Percentiles rank a stretch among this genome's conserved stretches.
Evolutionary conservation across 208 protist species (phyloP).

Genomic region (Acanthamoeba royreba): DNA sequence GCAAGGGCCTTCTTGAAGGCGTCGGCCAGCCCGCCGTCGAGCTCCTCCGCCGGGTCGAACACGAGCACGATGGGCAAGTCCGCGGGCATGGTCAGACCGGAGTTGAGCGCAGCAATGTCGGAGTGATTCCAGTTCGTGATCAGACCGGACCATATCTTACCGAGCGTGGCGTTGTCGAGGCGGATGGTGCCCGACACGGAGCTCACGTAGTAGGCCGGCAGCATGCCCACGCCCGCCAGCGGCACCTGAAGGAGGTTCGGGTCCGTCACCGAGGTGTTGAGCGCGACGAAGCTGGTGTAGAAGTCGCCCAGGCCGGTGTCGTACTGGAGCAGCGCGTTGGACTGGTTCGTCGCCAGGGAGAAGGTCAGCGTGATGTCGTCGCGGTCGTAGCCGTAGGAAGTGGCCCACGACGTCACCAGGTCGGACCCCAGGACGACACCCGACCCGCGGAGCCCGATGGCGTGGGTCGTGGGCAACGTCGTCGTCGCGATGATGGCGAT

Average conservation of each 20-base stretch:
- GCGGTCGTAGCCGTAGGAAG: not conserved
- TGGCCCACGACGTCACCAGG: not conserved
- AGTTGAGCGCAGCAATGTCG: not conserved
- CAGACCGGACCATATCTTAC: not conserved
- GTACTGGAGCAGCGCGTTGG: not conserved
- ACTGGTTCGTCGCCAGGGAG: not conserved
- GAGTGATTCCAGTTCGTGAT: slow-evolving; percentile 41
- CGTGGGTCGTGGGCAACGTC: too few relatives aligned
- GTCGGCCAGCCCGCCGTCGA: not conserved
- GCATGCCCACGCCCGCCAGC: not conserved
- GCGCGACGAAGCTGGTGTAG: not conserved
- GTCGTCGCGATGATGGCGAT: too few relatives aligned
- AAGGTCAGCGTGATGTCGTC: not conserved
- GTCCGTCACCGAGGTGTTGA: not conserved
- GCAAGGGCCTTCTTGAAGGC: not conserved
- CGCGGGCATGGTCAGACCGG: not conserved
- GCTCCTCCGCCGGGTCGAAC: not conserved
- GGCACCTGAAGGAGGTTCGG: not conserved
- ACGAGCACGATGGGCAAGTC: not conserved
- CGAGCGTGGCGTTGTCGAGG: not conserved
- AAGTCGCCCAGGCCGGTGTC: not conserved
- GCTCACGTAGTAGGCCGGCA: not conserved
- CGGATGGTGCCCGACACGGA: not conserved
- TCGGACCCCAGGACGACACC: not conserved
- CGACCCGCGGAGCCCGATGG: not conserved